A percentile compares a stretch with the other conserved stretches of the same genome.
Evolutionary conservation across 2,329 filamentous ascomycete genomes (phyloP).

Genomic region (Colletotrichum sojae): DNA sequence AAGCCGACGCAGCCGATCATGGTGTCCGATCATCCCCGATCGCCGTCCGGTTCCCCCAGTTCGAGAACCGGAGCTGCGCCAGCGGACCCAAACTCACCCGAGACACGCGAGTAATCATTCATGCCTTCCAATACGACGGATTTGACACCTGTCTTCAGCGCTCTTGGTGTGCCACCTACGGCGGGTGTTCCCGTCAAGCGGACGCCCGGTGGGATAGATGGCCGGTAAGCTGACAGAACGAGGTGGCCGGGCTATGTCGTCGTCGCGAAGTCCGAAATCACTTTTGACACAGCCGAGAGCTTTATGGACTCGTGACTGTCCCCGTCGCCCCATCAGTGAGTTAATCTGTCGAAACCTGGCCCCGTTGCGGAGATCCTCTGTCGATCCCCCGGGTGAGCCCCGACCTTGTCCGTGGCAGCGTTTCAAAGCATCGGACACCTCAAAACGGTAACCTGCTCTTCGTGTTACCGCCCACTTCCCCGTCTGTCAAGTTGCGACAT

Average conservation of each 20-base stretch:
- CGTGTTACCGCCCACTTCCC: not conserved
- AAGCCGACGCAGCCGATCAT: not conserved
- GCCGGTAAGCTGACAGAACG: too few relatives aligned
- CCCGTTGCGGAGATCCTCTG: slow-evolving; percentile 1
- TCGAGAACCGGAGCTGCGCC: not conserved
- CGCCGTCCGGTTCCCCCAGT: too few relatives aligned
- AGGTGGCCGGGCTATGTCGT: too few relatives aligned
- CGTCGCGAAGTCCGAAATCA: too few relatives aligned
- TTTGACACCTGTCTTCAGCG: not conserved
- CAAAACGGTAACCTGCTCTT: not conserved
- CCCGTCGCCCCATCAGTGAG: not conserved
- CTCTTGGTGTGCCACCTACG: not conserved
- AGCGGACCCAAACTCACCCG: not conserved
- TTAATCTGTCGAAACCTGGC: slow-evolving; percentile 7
- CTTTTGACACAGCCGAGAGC: too few relatives aligned
- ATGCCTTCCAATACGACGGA: not conserved
- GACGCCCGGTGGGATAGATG: not conserved
- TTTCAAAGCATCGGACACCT: slow-evolving; percentile 30
- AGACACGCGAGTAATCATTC: not conserved
- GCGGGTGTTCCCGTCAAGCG: not conserved
- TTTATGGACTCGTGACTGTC: too few relatives aligned
- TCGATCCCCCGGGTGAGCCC: slow-evolving; percentile 2
- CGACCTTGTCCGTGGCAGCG: slow-evolving; percentile 7
- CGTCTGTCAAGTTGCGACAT: slow-evolving; percentile 3
- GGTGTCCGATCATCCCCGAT: not conserved